Conservation (phyloP, 306 rosid species). For the Rubus idaeus region DNA sequence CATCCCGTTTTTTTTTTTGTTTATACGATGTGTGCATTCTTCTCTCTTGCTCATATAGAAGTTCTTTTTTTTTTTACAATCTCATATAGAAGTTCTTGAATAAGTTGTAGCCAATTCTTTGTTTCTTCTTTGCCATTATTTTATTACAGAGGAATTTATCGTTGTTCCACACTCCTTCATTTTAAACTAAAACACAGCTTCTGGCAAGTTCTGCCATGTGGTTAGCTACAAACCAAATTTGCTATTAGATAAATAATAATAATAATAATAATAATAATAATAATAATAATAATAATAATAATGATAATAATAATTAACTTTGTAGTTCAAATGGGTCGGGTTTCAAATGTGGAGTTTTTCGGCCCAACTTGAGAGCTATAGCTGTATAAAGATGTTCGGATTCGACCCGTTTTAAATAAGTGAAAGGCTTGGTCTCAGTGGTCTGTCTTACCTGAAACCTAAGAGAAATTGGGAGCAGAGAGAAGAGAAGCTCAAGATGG, state of each 20-base stretch:
- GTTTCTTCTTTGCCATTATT: not conserved
- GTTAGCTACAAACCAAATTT: not conserved
- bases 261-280: not conserved
- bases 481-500: conserved; percentile 52
- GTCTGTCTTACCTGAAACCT: not conserved
- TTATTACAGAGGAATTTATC: not conserved
- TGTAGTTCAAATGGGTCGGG: not conserved
- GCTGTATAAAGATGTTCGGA: not conserved
- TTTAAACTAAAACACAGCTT: no score
- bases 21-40: conserved; percentile 10
- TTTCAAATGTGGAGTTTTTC: not conserved
- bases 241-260: not conserved
- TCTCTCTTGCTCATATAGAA: not conserved
- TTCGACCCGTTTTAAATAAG: conserved; percentile 2
- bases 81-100: not conserved
- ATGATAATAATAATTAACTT: not conserved
- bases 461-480: conserved; percentile 5
- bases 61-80: not conserved
- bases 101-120: not conserved
- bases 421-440: not conserved
- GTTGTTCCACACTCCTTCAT: not conserved
- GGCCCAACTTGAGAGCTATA: not conserved
- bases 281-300: no score
- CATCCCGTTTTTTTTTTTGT: not conserved
- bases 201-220: no score